These are phyloP conservation scores for Galerina sulciceps DNA, from an alignment of 768 basidiomycete species.

Conservation along the genomic window DNA sequence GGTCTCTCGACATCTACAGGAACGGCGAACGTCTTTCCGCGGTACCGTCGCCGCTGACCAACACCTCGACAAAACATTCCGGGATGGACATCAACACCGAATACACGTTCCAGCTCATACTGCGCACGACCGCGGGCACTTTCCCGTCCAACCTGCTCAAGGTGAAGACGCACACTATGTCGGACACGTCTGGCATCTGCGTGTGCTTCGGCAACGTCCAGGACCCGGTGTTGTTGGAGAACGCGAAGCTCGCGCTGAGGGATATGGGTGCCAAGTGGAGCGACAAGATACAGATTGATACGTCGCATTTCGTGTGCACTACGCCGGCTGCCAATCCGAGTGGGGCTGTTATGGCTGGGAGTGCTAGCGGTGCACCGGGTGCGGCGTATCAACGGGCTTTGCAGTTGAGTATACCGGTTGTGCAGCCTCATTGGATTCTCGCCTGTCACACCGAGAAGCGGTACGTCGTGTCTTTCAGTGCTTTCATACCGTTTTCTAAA, in stretches of 20 bases:
- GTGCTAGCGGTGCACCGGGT: constrained; percentile 62
- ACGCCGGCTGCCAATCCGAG: constrained; percentile 74
- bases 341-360: constrained; percentile 60
- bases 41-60: constrained; percentile 80
- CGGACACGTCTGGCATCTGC: constrained; percentile 91
- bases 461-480: constrained; percentile 43
- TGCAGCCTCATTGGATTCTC: constrained; percentile 93
- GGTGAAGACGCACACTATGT: constrained; percentile 91
- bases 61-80: constrained; percentile 88
- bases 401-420: constrained; percentile 92
- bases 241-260: constrained; percentile 77
- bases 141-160: constrained; percentile 84
- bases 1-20: constrained; percentile 91
- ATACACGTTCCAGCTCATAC: constrained; percentile 92
- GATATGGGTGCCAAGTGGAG: constrained; percentile 92
- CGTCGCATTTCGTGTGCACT: constrained; percentile 97
- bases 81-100: constrained; percentile 81
- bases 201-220: constrained; percentile 94
- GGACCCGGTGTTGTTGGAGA: constrained; percentile 74
- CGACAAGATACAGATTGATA: constrained; percentile 95
- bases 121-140: constrained; percentile 91
- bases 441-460: constrained; percentile 87
- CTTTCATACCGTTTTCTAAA: neutral
- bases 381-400: constrained; percentile 95
- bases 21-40: constrained; percentile 87